Base-by-base conservation (phyloP, 805 yeast genomes). In the Teunomyces aglyptinius region DNA sequence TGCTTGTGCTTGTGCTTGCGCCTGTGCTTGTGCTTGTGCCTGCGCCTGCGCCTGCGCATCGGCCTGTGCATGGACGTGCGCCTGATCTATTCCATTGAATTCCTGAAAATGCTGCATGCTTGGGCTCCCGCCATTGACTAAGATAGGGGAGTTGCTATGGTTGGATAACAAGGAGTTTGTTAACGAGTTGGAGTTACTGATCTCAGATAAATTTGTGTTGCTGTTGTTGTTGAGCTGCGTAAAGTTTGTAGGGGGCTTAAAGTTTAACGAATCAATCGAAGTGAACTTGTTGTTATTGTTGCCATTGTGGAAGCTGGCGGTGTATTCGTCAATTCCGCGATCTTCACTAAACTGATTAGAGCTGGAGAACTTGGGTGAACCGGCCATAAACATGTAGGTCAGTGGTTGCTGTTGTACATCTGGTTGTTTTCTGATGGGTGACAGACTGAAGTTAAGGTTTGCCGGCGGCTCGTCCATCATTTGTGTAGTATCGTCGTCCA, bases 181-280 rank as follows among this genome's bases (percentile, higher is more conserved):
- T 27, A 52, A 45, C 6, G 65, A 58, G 44, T 57, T 59, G 22
- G 56, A 50, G 49, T 57, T 61, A 47, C 70, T 65, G 26, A 64
- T 59, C 19, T 69, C 75, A 4, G 72, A 65, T 38, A 72, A 55
- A 48, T 72, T 70, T 8, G 75, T 67, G 46, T 60, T 68, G 51
- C 74, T 67, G 47, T 57, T 56, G 52, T 72, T 72, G 52, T 64
- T 65, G 50, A 72, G 57, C 45, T 68, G 69, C 12, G 76, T 71
- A 53, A 72, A 71, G n/a, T 55, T 60, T 5, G 65, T 55, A 1
- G 76, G 76, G 3, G 77, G 77, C 44, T 64, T 67, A 51, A 71
- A 72, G 41, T 54, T 57, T 47, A 68, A 53, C 38, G 68, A 62
- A 49, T 71, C 77, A 28, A 72, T 64, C 45, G 71, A 67, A 39